A percentile compares a stretch with the other conserved stretches of the same genome.
These are phyloP conservation scores for Apiospora aurea DNA, from an alignment of 2,329 filamentous ascomycete species.

Conservation along the genomic window DNA sequence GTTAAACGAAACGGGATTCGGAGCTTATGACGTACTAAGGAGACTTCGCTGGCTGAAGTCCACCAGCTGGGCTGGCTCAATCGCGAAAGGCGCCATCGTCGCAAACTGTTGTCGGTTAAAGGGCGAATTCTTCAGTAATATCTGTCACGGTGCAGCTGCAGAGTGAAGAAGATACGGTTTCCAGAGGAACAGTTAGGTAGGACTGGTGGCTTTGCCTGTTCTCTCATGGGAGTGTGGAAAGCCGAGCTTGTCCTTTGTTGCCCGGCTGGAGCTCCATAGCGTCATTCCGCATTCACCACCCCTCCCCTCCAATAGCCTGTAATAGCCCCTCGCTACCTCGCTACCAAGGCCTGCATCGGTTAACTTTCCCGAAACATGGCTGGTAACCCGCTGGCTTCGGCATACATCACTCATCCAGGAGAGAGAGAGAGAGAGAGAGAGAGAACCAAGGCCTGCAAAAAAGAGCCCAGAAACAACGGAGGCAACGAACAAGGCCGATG, in stretches of 20 bases:
- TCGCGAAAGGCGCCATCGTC: constrained; percentile 48
- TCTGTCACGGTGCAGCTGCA: not conserved
- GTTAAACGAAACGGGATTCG: not conserved
- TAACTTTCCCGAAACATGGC: constrained; percentile 16
- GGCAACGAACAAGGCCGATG: not conserved
- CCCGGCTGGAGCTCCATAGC: constrained; percentile 19
- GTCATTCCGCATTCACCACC: constrained; percentile 22
- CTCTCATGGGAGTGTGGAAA: constrained; percentile 9
- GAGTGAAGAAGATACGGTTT: not conserved
- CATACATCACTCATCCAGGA: not conserved
- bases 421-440: not conserved
- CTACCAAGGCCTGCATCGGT: constrained; percentile 23
- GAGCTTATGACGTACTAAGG: constrained; percentile 58
- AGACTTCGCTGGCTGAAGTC: constrained; percentile 73
- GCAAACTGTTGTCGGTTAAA: constrained; percentile 11
- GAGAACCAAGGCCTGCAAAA: not conserved
- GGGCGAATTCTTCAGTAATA: not conserved
- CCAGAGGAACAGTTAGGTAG: not conserved
- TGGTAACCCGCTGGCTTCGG: constrained; percentile 8
- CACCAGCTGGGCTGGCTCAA: constrained; percentile 54
- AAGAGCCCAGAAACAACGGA: not conserved
- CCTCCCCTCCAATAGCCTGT: constrained; percentile 15
- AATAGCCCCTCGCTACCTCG: constrained; percentile 20
- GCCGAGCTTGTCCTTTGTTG: constrained; percentile 18
- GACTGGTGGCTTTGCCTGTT: not conserved